These are phyloP conservation scores for Pseudocercospora musae DNA, from an alignment of 2,329 filamentous ascomycete species.

Conservation along the genomic window DNA sequence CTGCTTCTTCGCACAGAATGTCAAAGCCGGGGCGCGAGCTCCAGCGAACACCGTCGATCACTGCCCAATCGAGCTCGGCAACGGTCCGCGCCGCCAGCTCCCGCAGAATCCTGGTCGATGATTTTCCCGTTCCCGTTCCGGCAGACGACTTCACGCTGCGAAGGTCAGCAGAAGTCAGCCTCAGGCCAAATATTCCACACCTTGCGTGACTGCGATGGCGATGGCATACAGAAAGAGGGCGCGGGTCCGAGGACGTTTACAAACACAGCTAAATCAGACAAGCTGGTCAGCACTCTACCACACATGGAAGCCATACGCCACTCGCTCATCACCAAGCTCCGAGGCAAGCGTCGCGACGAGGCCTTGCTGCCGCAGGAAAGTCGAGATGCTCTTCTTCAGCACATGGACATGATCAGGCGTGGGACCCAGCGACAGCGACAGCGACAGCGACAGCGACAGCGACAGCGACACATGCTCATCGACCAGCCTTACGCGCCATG, in stretches of 20 bases:
- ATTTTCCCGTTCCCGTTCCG: background rate
- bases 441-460: too few species aligned
- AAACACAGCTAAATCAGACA: too few species aligned
- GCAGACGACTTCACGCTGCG: too few species aligned
- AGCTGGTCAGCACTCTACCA: background rate
- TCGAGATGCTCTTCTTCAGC: background rate
- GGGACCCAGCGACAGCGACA: too few species aligned
- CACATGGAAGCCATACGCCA: background rate
- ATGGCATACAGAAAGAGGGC: background rate
- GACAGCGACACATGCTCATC: too few species aligned
- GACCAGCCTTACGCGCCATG: slow-evolving; percentile 25
- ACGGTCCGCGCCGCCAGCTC: background rate
- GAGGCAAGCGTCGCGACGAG: background rate
- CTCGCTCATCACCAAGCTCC: background rate
- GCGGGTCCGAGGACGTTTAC: background rate
- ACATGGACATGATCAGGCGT: too few species aligned
- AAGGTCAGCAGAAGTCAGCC: too few species aligned
- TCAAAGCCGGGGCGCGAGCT: background rate
- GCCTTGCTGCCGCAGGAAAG: background rate
- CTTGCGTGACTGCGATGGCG: too few species aligned
- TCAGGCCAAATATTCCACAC: too few species aligned
- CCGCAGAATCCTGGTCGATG: background rate
- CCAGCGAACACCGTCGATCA: background rate
- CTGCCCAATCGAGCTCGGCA: background rate
- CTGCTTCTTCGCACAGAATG: too few species aligned